Conservation (phyloP, 345 rosid genomes). For the Abelmoschus esculentus region DNA sequence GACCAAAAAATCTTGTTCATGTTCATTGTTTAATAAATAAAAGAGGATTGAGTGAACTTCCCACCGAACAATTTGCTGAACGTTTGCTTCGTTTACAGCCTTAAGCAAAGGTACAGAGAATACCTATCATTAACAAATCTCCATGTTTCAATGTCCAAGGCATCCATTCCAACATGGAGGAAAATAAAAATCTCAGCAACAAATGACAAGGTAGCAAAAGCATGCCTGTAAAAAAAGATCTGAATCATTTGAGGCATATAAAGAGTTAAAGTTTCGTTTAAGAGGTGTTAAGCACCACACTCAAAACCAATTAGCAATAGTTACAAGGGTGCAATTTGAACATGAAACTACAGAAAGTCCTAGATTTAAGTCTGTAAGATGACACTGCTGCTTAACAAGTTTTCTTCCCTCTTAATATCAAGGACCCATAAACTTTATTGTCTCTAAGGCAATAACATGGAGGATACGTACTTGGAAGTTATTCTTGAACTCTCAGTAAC, state of each 20-base stretch:
- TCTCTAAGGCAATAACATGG: constrained; percentile 1
- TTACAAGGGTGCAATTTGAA: no score
- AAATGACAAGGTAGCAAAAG: constrained; percentile 92
- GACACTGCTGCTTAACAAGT: background rate
- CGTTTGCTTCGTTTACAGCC: no score
- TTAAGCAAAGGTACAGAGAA: background rate
- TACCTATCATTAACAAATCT: constrained; percentile 71
- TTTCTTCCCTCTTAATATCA: background rate
- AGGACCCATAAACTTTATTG: background rate
- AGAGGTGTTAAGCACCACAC: background rate
- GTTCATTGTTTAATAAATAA: no score
- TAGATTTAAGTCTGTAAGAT: background rate
- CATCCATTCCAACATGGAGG: constrained; percentile 98
- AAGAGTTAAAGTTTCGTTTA: constrained; percentile 10
- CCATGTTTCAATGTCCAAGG: constrained; percentile 98
- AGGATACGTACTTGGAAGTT: constrained; percentile 58
- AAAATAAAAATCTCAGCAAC: constrained; percentile 89
- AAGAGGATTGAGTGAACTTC: no score
- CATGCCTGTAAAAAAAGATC: constrained; percentile 48
- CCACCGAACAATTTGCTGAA: no score
- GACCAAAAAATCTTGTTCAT: no score
- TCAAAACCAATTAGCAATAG: background rate
- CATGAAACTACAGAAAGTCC: background rate
- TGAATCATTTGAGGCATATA: constrained; percentile 11
- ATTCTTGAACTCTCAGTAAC: constrained; percentile 88